Evolutionary conservation across 106 monocot species (phyloP), one percentile per base, ranked within the genome.

Genomic region (Iris macrosiphon): DNA sequence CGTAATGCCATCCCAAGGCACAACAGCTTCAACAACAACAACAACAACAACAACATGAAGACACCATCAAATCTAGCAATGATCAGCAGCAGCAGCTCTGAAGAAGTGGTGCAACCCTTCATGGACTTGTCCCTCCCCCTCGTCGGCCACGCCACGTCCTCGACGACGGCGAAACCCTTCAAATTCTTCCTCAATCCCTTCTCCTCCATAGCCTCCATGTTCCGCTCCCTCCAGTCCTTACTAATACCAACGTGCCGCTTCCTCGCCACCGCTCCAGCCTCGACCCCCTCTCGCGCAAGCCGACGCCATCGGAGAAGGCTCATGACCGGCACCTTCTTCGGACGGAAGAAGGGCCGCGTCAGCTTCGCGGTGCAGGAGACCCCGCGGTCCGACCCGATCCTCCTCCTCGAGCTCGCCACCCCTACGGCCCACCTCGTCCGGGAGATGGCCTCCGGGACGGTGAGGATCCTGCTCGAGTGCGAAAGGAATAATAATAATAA

Each of bases 371-470:
- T 84, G 11, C 84, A 84, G 30, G 62, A 53, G 4, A 49, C 58
- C 40, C 64, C 75, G 0, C n/a, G 38, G 10, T 42, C 57, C 2
- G 75, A 63, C 15, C 84, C 79, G 0, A 15, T 58, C 17, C 58
- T 84, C 0, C 31, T 84, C 5, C 38, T 84, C 26, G 72, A 84
- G 54, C 84, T 84, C 41, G 67, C 79, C 23, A 48, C 35, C 13
- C 64, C 41, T 9, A 84, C 79, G 0, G 26, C 28, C 39, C 55
- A 60, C 12, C 72, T 84, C 6, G 72, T 84, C 17, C 62, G 65
- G 34, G 84, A 84, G 68, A 84, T 84, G 84, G 79, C 84, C 24
- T 53, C 79, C 11, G 84, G 84, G 12, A 42, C 57, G 24, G 79
- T 84, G 4, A 62, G 84, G 39, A 74, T 84, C 7, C 72, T 79